Conservation (phyloP, 768 basidiomycete genomes). For the Boletus rufocinnamomeus region DNA sequence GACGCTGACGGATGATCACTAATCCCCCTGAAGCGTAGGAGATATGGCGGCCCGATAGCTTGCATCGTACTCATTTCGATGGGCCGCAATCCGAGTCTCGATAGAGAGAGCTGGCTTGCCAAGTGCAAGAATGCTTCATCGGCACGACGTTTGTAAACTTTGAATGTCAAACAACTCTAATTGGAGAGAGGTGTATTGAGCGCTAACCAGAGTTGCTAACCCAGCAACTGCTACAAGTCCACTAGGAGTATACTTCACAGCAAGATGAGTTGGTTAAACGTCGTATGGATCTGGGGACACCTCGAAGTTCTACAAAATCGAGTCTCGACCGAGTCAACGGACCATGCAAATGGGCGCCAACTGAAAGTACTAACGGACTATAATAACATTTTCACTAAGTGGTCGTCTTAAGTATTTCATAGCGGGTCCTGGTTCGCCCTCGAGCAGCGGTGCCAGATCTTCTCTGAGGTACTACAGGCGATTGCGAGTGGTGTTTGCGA, state of each 20-base stretch:
- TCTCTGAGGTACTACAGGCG: no score
- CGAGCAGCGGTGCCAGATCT: neutral
- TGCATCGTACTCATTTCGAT: neutral
- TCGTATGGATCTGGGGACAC: neutral
- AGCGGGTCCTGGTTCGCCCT: neutral
- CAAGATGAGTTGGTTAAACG: neutral
- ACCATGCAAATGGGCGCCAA: no score
- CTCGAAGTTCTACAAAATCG: neutral
- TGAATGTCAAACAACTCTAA: neutral
- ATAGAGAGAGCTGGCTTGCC: neutral
- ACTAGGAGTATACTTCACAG: neutral
- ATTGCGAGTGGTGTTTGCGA: no score
- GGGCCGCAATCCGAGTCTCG: neutral
- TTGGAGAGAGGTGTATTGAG: no score
- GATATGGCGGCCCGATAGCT: neutral
- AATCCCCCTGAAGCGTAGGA: neutral
- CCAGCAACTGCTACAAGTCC: neutral
- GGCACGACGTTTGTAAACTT: neutral
- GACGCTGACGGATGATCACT: constrained; percentile 3
- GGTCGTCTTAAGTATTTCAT: no score
- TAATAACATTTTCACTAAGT: no score
- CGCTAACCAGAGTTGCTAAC: neutral
- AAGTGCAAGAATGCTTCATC: neutral
- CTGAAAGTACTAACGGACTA: neutral
- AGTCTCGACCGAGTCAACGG: no score